These are phyloP conservation scores for Teunomyces atbi DNA, from an alignment of 805 yeast species.

Conservation along the genomic window DNA sequence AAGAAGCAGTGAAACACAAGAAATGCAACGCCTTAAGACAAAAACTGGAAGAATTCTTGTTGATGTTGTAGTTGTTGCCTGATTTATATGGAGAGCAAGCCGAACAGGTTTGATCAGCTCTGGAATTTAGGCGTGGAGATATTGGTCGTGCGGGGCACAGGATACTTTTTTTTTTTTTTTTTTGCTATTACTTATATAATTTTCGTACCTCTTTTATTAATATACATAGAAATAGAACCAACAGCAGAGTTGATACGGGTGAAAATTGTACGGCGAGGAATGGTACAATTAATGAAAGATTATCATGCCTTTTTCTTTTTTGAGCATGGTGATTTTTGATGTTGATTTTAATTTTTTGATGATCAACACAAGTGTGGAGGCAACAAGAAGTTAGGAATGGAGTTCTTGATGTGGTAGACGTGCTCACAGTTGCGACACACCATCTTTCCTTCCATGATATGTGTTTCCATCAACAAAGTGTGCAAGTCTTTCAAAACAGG, in stretches of 20 bases:
- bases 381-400: conserved; percentile 88
- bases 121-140: background rate
- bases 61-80: background rate
- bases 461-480: conserved; percentile 75
- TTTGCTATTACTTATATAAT: background rate
- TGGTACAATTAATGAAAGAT: too few relatives aligned
- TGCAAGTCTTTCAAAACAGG: conserved; percentile 73
- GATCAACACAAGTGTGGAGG: conserved; percentile 94
- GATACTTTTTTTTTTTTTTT: background rate
- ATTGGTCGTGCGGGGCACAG: background rate
- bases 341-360: background rate
- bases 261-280: too few relatives aligned
- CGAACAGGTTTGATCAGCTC: background rate
- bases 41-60: background rate
- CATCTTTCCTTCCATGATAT: conserved; percentile 87
- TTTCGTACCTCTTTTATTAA: too few relatives aligned
- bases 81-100: background rate
- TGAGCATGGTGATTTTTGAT: background rate
- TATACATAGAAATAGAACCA: background rate
- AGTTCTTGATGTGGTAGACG: conserved; percentile 83
- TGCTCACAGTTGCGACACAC: conserved; percentile 83
- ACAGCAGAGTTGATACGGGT: background rate
- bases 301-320: too few relatives aligned
- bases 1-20: background rate
- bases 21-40: background rate